Percentiles rank a stretch among this genome's conserved stretches.
These are phyloP conservation scores for Ophiostoma sp. DNA, from an alignment of 2,329 filamentous ascomycete species.

Conservation along the genomic window DNA sequence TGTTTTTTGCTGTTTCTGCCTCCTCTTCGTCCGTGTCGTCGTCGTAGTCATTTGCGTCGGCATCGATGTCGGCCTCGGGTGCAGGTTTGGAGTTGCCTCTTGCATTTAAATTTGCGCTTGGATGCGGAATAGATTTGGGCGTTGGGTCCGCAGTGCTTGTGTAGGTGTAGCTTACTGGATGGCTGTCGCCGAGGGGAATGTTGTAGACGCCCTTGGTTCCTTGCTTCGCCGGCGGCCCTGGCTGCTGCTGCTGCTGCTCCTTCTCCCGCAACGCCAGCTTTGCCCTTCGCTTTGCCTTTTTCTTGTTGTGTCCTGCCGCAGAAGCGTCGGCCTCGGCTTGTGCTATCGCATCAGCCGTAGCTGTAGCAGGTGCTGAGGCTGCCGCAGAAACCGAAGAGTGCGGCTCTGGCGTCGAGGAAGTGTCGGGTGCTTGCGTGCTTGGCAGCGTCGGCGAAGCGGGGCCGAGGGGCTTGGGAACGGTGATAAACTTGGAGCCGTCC, in stretches of 20 bases:
- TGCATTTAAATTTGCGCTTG: background rate
- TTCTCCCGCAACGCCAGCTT: conserved; percentile 65
- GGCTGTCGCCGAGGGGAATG: conserved; percentile 8
- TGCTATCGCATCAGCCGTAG: background rate
- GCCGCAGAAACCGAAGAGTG: conserved; percentile 33
- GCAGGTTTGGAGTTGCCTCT: background rate
- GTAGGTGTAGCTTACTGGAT: background rate
- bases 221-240: conserved; percentile 26
- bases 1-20: conserved; percentile 38
- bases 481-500: conserved; percentile 65
- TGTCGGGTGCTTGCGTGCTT: conserved; percentile 26
- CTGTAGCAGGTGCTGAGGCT: conserved; percentile 26
- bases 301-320: conserved; percentile 56
- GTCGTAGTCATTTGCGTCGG: conserved; percentile 42
- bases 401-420: background rate
- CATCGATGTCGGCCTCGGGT: background rate
- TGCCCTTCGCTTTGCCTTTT: conserved; percentile 89
- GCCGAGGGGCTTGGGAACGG: conserved; percentile 47
- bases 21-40: conserved; percentile 54
- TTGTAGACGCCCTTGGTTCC: conserved; percentile 14
- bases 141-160: background rate
- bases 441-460: conserved; percentile 51
- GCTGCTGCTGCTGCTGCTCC: conserved; percentile 33
- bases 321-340: conserved; percentile 5
- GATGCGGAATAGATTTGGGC: background rate